Conservation (phyloP, 2,329 filamentous ascomycete genomes). For the Akanthomyces muscarius region DNA sequence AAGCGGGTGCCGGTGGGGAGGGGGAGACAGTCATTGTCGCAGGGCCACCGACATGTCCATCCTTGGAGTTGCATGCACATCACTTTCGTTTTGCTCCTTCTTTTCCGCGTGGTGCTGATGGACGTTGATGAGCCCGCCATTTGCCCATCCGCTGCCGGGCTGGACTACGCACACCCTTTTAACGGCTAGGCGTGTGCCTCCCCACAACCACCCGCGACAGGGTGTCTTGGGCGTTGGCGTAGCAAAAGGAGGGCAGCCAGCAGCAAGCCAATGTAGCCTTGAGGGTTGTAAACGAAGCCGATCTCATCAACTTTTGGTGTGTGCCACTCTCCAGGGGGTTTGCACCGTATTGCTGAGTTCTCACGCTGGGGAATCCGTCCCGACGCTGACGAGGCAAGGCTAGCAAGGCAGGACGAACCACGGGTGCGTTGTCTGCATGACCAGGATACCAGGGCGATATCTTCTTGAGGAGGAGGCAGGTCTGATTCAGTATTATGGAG, state of each 20-base stretch:
- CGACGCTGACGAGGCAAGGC: neutral
- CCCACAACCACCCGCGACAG: neutral
- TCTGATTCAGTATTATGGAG: conserved; percentile 2
- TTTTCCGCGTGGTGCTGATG: conserved; percentile 11
- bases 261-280: neutral
- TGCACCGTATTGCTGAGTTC: neutral
- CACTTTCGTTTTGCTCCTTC: neutral
- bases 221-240: conserved; percentile 3
- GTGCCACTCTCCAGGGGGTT: neutral
- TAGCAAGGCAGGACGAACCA: neutral
- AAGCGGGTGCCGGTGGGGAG: conserved; percentile 6
- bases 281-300: conserved; percentile 7
- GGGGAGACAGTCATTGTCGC: neutral
- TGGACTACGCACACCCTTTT: neutral
- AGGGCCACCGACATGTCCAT: conserved; percentile 14
- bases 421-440: neutral
- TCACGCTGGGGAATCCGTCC: neutral
- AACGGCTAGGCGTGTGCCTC: neutral
- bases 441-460: neutral
- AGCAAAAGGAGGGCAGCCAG: neutral
- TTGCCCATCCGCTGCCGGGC: neutral
- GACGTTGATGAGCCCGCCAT: neutral
- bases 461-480: neutral
- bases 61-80: conserved; percentile 8
- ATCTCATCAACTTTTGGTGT: conserved; percentile 6